Base-by-base conservation (phyloP, 75 land plant species). In the Selaginella moellendorffii region DNA sequence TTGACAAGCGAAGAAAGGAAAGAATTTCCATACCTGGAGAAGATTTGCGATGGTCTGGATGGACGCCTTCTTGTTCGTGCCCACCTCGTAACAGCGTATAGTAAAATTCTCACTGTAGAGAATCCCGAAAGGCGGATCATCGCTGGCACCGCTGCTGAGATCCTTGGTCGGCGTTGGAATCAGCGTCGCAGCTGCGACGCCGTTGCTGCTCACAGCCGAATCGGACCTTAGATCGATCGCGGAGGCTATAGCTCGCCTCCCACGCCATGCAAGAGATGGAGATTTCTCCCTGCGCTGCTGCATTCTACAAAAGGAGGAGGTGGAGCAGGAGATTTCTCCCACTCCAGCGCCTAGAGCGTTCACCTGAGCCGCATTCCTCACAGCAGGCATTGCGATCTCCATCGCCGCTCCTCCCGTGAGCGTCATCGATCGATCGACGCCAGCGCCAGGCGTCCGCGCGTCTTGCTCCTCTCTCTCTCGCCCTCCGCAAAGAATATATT, bases 1-100 rank as follows among this genome's bases (percentile, higher is more conserved):
- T 28, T 28, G 54, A 64, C 21, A 28, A 67, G 12, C 20, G 36
- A 36, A 5, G 14, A 36, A 36, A 14, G 5, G 14, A 36, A 5
- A 22, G 24, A 29, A 30, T 19, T 62, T 28, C 24, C 23, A 28
- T 12, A 84, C 97, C 88, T 91, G 97, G 30, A 91, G 62, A 28
- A 88, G 79, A 89, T 92, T 92, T 23, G 95, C 95, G 29, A 92
- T 78, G 63, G 97, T 80, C 67, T 92, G 93, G 46, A 88, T 85
- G 56, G 95, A 88, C 27, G 95, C 97, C 27, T 87, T 88, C 66
- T 79, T 79, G 66, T 92, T 88, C 23, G 81, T 74, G 28, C 97
- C 97, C 14, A 92, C 97, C 62, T 92, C 97, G 64, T 92, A 88
- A 52, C 89, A 80, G 29, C 97, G 74, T 9, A 92, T 79, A n/a